Evolutionary conservation across 768 basidiomycete genomes (phyloP).

Genomic region (Tricholoma saponaceum): DNA sequence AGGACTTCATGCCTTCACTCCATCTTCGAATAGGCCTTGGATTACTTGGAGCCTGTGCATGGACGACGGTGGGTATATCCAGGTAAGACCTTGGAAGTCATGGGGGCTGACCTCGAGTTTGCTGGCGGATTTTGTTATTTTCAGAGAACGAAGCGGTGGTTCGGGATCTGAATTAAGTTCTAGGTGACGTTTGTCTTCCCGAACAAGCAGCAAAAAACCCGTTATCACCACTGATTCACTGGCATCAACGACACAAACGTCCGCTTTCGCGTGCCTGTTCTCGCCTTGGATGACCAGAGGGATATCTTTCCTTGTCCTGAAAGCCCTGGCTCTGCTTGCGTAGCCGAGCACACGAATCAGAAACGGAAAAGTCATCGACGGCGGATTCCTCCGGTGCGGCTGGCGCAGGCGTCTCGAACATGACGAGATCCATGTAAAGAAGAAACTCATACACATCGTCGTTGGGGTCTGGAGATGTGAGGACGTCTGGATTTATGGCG

Average conservation of each 20-base stretch:
- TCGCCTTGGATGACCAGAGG: slow-evolving; percentile 25
- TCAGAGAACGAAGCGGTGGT: slow-evolving; percentile 13
- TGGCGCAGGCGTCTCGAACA: slow-evolving; percentile 9
- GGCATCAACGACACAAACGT: slow-evolving; percentile 27
- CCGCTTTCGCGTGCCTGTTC: slow-evolving; percentile 18
- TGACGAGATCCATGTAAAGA: slow-evolving; percentile 21
- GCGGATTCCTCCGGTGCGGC: slow-evolving; percentile 19
- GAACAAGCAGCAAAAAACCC: slow-evolving; percentile 23
- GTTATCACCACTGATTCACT: no score
- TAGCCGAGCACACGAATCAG: slow-evolving; percentile 20
- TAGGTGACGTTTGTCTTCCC: slow-evolving; percentile 7
- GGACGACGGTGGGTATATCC: slow-evolving; percentile 17
- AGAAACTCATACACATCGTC: slow-evolving; percentile 8
- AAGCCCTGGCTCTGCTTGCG: slow-evolving; percentile 2
- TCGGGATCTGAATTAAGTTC: background rate
- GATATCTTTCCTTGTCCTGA: slow-evolving; percentile 19
- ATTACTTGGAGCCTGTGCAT: slow-evolving; percentile 15
- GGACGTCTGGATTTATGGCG: background rate
- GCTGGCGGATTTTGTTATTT: slow-evolving; percentile 16
- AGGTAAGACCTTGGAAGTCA: slow-evolving; percentile 20
- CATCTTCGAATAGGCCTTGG: slow-evolving; percentile 6
- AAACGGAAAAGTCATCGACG: slow-evolving; percentile 26
- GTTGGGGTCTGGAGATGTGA: background rate
- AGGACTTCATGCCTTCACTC: slow-evolving; percentile 27
- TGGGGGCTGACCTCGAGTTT: background rate